A percentile compares a stretch with the other conserved stretches of the same genome.
Conservation (phyloP, 139 green algal genomes). For the Tetradesmus obliquus region DNA sequence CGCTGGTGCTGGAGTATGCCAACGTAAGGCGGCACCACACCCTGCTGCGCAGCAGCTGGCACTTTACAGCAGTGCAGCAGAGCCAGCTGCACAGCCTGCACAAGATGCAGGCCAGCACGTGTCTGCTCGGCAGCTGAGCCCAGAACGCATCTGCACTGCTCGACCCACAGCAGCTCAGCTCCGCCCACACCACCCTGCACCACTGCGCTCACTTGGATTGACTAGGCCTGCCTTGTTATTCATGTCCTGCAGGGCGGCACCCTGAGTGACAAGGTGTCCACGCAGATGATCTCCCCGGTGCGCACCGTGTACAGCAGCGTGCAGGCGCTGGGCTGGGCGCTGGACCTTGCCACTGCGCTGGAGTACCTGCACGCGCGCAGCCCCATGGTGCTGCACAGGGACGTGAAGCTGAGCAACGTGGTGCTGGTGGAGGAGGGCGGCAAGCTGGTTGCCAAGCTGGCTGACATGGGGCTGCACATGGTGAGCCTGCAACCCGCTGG, state of each 20-base stretch:
- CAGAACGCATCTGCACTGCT: background rate
- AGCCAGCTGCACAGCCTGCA: too few species aligned
- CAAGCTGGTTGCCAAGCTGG: background rate
- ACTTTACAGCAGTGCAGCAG: background rate
- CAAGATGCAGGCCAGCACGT: background rate
- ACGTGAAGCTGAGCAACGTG: slow-evolving; percentile 54
- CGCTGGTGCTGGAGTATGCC: slow-evolving; percentile 20
- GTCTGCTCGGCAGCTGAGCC: background rate
- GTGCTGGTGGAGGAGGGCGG: slow-evolving; percentile 15
- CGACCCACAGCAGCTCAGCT: too few species aligned
- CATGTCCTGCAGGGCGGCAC: slow-evolving; percentile 10
- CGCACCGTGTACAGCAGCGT: slow-evolving; percentile 20
- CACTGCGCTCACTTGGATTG: background rate
- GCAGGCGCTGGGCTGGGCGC: slow-evolving; percentile 4
- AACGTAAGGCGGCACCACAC: background rate
- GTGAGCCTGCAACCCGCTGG: background rate
- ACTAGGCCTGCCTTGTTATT: background rate
- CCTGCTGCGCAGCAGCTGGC: background rate
- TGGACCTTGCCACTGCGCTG: slow-evolving; percentile 36
- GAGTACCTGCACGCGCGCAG: slow-evolving; percentile 45
- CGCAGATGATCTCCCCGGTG: slow-evolving; percentile 32
- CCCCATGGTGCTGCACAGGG: slow-evolving; percentile 49
- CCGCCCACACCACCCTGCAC: too few species aligned
- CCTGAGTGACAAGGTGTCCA: background rate
- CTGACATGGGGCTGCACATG: slow-evolving; percentile 40